Conservation (phyloP, 148 eudicot species). For the Rhododendron ferrugineum region DNA sequence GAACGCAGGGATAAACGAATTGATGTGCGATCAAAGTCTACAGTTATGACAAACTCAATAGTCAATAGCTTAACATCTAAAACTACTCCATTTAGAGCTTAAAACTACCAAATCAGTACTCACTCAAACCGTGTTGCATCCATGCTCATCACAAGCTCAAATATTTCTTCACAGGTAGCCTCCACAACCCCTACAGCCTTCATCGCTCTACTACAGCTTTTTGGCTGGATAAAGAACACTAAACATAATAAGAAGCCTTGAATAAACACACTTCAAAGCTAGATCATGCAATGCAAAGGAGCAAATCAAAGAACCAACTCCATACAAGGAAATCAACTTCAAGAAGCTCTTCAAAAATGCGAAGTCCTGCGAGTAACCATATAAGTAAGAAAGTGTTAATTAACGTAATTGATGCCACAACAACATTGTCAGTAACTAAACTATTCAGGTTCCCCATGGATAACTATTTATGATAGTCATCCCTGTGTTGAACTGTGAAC, state of each 20-base stretch:
- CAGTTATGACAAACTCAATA: neutral
- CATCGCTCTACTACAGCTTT: constrained; percentile 99
- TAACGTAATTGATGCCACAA: neutral
- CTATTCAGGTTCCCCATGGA: neutral
- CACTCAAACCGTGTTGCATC: constrained; percentile 95
- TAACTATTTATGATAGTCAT: neutral
- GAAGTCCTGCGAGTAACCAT: constrained; percentile 65
- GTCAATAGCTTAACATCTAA: neutral
- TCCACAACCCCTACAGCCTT: constrained; percentile 99
- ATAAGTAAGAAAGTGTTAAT: neutral
- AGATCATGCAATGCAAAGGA: neutral
- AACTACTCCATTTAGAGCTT: constrained; percentile 3
- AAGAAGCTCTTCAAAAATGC: constrained; percentile 94
- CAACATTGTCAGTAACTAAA: neutral
- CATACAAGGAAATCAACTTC: constrained; percentile 98
- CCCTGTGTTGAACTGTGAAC: neutral
- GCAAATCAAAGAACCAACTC: constrained; percentile 4
- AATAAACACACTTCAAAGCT: constrained; percentile 4
- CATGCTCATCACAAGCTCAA: constrained; percentile 99
- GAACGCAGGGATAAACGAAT: neutral
- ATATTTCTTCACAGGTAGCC: constrained; percentile 92
- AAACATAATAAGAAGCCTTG: constrained; percentile 8
- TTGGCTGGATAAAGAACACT: constrained; percentile 57
- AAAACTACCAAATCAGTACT: constrained; percentile 23
- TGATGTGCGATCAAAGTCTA: neutral